These are phyloP conservation scores for Phlebiopsis gigantea DNA, from an alignment of 768 basidiomycete species.

Conservation along the genomic window DNA sequence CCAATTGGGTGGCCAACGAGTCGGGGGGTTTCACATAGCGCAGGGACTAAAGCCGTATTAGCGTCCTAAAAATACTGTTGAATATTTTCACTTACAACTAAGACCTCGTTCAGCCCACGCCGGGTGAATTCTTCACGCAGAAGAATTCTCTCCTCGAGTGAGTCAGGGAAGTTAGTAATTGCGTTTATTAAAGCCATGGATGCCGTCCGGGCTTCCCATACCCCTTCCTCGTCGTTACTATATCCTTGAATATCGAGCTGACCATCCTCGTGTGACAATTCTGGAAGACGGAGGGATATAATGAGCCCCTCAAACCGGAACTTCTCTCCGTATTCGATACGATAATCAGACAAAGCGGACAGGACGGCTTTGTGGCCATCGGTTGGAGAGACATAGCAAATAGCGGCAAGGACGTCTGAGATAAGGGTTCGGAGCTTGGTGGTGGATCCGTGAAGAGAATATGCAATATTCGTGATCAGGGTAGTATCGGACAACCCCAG, in stretches of 20 bases:
- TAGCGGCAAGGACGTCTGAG: slow-evolving; percentile 77
- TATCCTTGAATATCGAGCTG: slow-evolving; percentile 32
- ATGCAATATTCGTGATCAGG: slow-evolving; percentile 67
- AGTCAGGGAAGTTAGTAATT: slow-evolving; percentile 67
- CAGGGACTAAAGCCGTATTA: slow-evolving; percentile 45
- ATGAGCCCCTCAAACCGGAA: slow-evolving; percentile 82
- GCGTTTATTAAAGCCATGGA: slow-evolving; percentile 79
- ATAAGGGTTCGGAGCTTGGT: slow-evolving; percentile 64
- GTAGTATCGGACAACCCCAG: slow-evolving; percentile 58
- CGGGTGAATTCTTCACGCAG: slow-evolving; percentile 80
- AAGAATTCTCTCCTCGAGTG: slow-evolving; percentile 71
- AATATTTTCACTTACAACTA: slow-evolving; percentile 56
- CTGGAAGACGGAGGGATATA: slow-evolving; percentile 40
- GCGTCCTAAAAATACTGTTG: neutral
- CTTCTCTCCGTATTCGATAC: slow-evolving; percentile 59
- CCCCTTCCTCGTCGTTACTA: slow-evolving; percentile 49
- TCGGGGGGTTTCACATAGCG: slow-evolving; percentile 76
- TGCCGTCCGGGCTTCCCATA: slow-evolving; percentile 79
- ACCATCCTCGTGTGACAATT: slow-evolving; percentile 31
- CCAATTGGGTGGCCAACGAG: slow-evolving; percentile 69
- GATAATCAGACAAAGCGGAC: slow-evolving; percentile 75
- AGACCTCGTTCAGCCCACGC: slow-evolving; percentile 76
- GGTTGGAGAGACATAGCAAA: slow-evolving; percentile 66
- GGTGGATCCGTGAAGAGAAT: slow-evolving; percentile 61
- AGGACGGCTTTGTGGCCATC: slow-evolving; percentile 75